These are phyloP conservation scores for Patellifolia procumbens DNA, from an alignment of 179 eudicot genomes.

Conservation along the genomic window DNA sequence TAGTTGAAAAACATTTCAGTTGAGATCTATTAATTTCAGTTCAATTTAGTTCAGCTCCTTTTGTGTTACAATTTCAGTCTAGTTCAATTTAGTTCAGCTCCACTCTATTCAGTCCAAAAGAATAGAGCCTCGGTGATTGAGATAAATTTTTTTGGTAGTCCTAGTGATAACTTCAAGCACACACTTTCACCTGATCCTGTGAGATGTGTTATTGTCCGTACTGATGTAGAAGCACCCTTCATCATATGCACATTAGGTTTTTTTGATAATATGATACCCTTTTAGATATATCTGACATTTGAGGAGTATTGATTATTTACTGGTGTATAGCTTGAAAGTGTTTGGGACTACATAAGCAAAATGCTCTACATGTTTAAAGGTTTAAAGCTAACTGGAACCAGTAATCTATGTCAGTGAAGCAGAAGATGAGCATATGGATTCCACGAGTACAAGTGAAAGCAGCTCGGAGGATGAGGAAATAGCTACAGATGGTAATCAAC, in stretches of 20 bases:
- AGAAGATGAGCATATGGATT: background rate
- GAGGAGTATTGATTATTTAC: background rate
- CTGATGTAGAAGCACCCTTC: background rate
- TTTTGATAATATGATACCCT: background rate
- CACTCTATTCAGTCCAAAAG: too few relatives aligned
- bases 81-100: too few relatives aligned
- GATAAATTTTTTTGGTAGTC: too few relatives aligned
- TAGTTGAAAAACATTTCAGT: too few relatives aligned
- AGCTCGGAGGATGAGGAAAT: slow-evolving; percentile 12
- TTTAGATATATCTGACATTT: background rate
- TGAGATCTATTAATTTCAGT: too few relatives aligned
- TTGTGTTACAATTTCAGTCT: too few relatives aligned
- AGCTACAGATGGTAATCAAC: slow-evolving; percentile 4
- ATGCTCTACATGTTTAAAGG: too few relatives aligned
- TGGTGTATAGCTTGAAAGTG: background rate
- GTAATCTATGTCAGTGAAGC: background rate
- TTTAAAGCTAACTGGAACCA: background rate
- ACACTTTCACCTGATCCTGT: background rate
- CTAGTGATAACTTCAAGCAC: background rate
- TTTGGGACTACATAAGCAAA: too few relatives aligned
- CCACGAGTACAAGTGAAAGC: background rate
- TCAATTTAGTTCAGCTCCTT: too few relatives aligned
- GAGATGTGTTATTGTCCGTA: slow-evolving; percentile 3
- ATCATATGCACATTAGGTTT: background rate
- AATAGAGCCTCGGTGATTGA: too few relatives aligned